Conservation (phyloP, 176 grass and related monocot species). For the Phoenix dactylifera region DNA sequence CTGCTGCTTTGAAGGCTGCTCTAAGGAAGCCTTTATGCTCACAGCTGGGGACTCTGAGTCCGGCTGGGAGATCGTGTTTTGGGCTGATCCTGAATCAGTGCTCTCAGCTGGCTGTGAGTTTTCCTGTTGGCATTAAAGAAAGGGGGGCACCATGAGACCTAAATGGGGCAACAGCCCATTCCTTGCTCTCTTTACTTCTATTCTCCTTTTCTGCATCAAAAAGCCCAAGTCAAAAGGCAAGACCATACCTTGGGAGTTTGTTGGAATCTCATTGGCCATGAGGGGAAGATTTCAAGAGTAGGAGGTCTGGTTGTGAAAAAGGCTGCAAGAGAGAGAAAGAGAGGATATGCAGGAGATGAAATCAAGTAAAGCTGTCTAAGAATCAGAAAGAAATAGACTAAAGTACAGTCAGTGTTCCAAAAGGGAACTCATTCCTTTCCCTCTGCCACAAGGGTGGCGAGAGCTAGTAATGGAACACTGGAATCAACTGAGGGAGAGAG, state of each 20-base stretch:
- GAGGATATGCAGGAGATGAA: neutral
- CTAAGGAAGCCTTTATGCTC: constrained; percentile 26
- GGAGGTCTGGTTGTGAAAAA: constrained; percentile 10
- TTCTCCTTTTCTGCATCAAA: neutral
- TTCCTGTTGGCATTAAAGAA: constrained; percentile 5
- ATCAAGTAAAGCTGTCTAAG: constrained; percentile 3
- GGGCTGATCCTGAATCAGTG: constrained; percentile 35
- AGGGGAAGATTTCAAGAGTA: constrained; percentile 19
- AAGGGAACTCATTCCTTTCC: constrained; percentile 1
- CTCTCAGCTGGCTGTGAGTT: constrained; percentile 25
- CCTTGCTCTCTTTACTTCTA: constrained; percentile 6
- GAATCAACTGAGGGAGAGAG: neutral
- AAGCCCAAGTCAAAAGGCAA: neutral
- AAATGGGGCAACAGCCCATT: neutral
- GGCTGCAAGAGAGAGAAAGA: constrained; percentile 9
- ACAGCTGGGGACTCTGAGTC: constrained; percentile 29
- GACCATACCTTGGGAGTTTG: constrained; percentile 9
- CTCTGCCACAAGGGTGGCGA: neutral
- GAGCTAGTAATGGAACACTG: neutral
- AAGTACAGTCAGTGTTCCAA: neutral
- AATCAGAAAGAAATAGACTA: constrained; percentile 9
- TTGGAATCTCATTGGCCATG: constrained; percentile 12
- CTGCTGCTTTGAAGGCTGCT: constrained; percentile 15
- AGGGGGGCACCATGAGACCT: neutral
- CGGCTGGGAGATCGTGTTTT: constrained; percentile 33